phyloP scores from a whole-genome alignment of 2,329 filamentous ascomycete species.

The Calonectria pauciramosa region DNA sequence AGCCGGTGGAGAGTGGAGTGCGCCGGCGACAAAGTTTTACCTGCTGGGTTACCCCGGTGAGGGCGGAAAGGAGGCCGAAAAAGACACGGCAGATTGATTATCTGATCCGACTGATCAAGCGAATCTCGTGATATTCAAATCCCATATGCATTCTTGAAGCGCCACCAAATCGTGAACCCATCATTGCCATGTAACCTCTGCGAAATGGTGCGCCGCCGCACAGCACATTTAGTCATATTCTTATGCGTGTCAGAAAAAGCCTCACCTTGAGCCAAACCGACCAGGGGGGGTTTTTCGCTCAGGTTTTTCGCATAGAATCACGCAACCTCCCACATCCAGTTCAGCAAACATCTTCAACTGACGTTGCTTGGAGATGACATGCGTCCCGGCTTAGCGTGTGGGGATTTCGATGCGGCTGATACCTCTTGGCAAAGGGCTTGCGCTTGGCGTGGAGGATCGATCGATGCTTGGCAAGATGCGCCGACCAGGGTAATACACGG shows the following conservation, averaged over 20 bases:
- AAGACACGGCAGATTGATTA: not conserved
- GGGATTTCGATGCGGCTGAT: not conserved
- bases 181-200: not conserved
- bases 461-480: not conserved
- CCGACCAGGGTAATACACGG: not conserved
- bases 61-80: too few relatives aligned
- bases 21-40: not conserved
- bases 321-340: too few relatives aligned
- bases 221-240: not conserved
- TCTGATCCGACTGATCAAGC: not conserved
- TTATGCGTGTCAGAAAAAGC: not conserved
- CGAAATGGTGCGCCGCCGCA: too few relatives aligned
- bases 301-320: too few relatives aligned
- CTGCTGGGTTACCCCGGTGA: not conserved
- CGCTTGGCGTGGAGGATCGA: not conserved
- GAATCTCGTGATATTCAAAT: not conserved
- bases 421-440: not conserved
- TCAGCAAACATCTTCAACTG: not conserved
- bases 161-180: not conserved
- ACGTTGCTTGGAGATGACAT: not conserved
- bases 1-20: conserved; percentile 5
- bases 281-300: too few relatives aligned
- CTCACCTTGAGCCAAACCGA: not conserved
- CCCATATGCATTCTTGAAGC: not conserved
- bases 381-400: not conserved